Percentiles rank a stretch among this genome's conserved stretches.
These are phyloP conservation scores for Suillus sp. DNA, from an alignment of 768 basidiomycete genomes.

Conservation along the genomic window DNA sequence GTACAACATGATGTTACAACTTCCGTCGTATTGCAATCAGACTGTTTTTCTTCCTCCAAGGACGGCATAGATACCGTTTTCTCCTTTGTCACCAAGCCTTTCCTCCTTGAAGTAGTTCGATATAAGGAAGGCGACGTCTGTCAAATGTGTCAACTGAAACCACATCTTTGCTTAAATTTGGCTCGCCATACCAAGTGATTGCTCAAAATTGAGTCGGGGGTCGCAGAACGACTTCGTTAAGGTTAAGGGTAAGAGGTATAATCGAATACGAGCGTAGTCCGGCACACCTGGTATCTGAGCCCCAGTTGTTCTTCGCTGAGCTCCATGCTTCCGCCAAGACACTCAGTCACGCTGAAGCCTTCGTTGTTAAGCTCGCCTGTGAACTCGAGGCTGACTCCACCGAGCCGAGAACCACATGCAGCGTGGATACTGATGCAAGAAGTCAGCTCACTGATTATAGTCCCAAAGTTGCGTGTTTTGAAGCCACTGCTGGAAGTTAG, in stretches of 20 bases:
- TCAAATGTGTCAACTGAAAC: constrained; percentile 2
- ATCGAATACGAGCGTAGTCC: background rate
- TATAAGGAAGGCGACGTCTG: constrained; percentile 85
- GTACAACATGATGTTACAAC: constrained; percentile 15
- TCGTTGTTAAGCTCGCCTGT: constrained; percentile 90
- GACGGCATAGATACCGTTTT: constrained; percentile 31
- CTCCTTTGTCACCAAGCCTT: constrained; percentile 40
- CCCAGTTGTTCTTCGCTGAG: constrained; percentile 85
- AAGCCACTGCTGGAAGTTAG: constrained; percentile 76
- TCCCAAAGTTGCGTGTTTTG: constrained; percentile 89
- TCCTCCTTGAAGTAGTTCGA: constrained; percentile 80
- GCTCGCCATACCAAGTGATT: constrained; percentile 75
- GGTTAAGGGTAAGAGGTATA: background rate
- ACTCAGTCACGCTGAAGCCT: constrained; percentile 95
- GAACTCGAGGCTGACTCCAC: constrained; percentile 87
- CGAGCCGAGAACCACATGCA: constrained; percentile 69
- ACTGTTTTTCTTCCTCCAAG: constrained; percentile 26
- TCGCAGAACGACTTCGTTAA: constrained; percentile 81
- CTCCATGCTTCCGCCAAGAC: constrained; percentile 95
- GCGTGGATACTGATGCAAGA: constrained; percentile 81
- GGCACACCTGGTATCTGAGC: constrained; percentile 80
- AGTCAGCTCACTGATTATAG: constrained; percentile 86
- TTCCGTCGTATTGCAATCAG: constrained; percentile 21
- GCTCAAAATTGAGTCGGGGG: constrained; percentile 91
- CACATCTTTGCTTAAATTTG: background rate